Base-by-base conservation (phyloP, 306 rosid species). In the Cicer judaicum region DNA sequence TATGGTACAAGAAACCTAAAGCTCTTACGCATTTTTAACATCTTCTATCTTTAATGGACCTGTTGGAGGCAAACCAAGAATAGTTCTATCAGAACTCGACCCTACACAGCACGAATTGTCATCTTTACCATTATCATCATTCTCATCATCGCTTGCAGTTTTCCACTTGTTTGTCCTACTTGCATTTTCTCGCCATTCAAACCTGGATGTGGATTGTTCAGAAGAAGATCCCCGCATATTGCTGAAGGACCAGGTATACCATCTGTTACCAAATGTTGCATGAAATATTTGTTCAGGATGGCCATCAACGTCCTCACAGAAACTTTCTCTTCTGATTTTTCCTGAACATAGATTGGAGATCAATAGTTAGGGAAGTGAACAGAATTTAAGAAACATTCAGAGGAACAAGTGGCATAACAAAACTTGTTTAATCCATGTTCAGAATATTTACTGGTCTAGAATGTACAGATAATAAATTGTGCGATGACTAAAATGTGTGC, bases 11-110 rank as follows among this genome's bases (percentile, higher is more conserved):
- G 74, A 65, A 64, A 44, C 21, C 34, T 9, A 24, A 73, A 77
- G 6, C n/a, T 74, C 98, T 91, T 86, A 88, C 96, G 97, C 98
- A 34, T 65, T 84, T 82, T 91, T 93, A 74, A 93, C 97, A 73
- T 89, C 98, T 80, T 93, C 96, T 3, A 88, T 83, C 84, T 84
- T 87, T 66, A 93, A 67, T 84, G 92, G 94, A 64, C 96, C 98
- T 59, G 82, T 84, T 78, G 81, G 82, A 52, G 98, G 94, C 79
- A 93, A 84, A 78, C 92, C 97, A 39, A 91, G 97, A 73, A 81
- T 78, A n/a, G 75, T 74, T 87, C 96, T 87, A 73, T 93, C 89
- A 1, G 89, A 82, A 70, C 60, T 75, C 12, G 87, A 91, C 63
- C 92, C 92, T 66, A 85, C 75, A 68, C 40, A 34, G 62, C 43